phyloP scores from a whole-genome alignment of 202 grass and related monocot genomes.

The Hordeum pubiflorum region DNA sequence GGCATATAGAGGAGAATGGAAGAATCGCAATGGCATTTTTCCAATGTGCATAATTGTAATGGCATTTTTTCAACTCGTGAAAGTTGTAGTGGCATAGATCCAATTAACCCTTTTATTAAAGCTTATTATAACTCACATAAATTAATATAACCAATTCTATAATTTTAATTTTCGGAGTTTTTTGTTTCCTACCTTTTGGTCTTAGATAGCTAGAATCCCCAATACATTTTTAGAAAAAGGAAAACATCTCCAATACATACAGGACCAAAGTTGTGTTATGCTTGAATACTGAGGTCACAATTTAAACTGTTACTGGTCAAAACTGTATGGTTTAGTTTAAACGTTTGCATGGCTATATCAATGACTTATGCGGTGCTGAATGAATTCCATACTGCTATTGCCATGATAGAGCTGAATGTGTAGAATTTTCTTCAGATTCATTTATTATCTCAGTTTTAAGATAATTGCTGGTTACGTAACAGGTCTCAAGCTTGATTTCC shows the following conservation, averaged over 20 bases:
- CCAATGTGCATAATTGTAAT: too few species aligned
- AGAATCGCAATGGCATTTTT: too few species aligned
- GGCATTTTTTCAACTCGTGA: too few species aligned
- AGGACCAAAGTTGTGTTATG: background rate
- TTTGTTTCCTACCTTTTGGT: background rate
- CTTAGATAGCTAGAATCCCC: background rate
- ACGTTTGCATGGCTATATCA: background rate
- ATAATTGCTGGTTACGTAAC: background rate
- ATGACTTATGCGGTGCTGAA: background rate
- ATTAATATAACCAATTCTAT: background rate
- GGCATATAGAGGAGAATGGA: too few species aligned
- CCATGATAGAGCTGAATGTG: background rate
- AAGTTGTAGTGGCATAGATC: too few species aligned
- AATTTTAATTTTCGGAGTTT: background rate
- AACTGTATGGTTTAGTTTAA: background rate
- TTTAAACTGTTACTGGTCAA: background rate
- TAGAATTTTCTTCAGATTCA: background rate
- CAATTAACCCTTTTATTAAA: background rate
- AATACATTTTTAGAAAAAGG: background rate
- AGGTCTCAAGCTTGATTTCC: constrained; percentile 19
- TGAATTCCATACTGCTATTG: background rate
- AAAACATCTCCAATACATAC: background rate
- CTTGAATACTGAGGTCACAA: background rate
- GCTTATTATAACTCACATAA: background rate
- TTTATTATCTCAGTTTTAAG: background rate